phyloP scores from a whole-genome alignment of 23 red algal species.

The Agarophyton chilense region DNA sequence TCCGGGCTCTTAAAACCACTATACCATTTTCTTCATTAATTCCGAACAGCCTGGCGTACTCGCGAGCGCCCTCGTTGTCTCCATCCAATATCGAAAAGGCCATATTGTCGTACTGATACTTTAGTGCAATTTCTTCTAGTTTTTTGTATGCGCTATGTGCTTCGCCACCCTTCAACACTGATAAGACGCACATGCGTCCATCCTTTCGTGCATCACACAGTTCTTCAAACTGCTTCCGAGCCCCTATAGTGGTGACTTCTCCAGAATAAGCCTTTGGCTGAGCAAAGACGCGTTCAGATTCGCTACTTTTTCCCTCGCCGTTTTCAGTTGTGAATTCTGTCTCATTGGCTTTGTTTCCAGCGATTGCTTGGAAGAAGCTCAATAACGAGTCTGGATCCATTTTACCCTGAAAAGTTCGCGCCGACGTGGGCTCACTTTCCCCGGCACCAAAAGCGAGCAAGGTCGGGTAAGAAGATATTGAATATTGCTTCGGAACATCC shows the following conservation, averaged over 20 bases:
- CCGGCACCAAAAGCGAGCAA: conserved; percentile 54
- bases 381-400: conserved; percentile 62
- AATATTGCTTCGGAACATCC: conserved; percentile 15
- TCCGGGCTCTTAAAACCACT: conserved; percentile 61
- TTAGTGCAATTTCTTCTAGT: conserved; percentile 45
- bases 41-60: conserved; percentile 25
- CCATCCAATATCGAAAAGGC: conserved; percentile 69
- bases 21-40: conserved; percentile 33
- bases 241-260: conserved; percentile 33
- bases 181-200: conserved; percentile 69
- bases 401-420: conserved; percentile 20
- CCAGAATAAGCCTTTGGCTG: conserved; percentile 68
- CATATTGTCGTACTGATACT: conserved; percentile 77
- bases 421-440: conserved; percentile 22
- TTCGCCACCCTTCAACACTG: conserved; percentile 29
- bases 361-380: conserved; percentile 41
- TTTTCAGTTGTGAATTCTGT: background rate
- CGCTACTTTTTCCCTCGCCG: conserved; percentile 11
- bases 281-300: conserved; percentile 38
- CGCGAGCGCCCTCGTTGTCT: conserved; percentile 5
- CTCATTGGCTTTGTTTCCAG: conserved; percentile 1
- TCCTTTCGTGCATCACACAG: conserved; percentile 66
- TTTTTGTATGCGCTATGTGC: background rate
- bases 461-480: conserved; percentile 24
- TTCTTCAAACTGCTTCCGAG: conserved; percentile 48